Evolutionary conservation across 495 filamentous ascomycete genomes (phyloP).

Genomic region (Hypomontagnella monticulosa): DNA sequence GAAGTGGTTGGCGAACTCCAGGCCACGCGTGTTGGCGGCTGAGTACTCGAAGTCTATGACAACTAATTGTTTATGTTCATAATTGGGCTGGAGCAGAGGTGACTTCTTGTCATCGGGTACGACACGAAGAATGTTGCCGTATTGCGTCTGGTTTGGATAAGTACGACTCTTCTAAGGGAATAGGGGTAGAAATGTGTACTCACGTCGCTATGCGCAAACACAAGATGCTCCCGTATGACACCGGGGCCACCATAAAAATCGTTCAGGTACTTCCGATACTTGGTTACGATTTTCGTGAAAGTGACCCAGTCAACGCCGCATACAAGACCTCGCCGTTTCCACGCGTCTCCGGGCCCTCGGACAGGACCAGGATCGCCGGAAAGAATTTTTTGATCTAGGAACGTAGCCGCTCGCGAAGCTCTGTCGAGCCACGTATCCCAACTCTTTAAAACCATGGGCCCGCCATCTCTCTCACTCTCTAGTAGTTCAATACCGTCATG

Average conservation of each 20-base stretch:
- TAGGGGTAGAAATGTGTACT: constrained; percentile 44
- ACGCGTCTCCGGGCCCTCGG: constrained; percentile 54
- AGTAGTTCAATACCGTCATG: constrained; percentile 93
- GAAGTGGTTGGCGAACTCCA: constrained; percentile 98
- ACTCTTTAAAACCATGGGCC: constrained; percentile 86
- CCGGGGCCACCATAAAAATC: constrained; percentile 72
- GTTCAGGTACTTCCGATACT: constrained; percentile 78
- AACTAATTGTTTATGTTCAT: constrained; percentile 92
- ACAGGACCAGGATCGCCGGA: constrained; percentile 36
- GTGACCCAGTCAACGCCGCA: constrained; percentile 85
- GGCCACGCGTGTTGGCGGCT: constrained; percentile 83
- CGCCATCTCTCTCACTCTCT: constrained; percentile 76
- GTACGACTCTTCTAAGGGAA: constrained; percentile 8
- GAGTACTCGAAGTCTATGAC: constrained; percentile 99
- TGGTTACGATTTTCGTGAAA: constrained; percentile 79
- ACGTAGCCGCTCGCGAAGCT: constrained; percentile 77
- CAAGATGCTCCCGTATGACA: constrained; percentile 75
- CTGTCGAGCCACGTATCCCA: constrained; percentile 95
- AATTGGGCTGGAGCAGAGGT: constrained; percentile 85
- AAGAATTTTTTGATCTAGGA: constrained; percentile 74
- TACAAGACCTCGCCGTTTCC: constrained; percentile 76
- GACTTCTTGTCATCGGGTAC: constrained; percentile 81
- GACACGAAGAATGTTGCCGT: constrained; percentile 95
- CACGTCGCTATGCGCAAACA: constrained; percentile 98
- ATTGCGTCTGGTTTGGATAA: constrained; percentile 78